Base-by-base conservation (phyloP, 768 basidiomycete genomes). In the Mycena rosella region DNA sequence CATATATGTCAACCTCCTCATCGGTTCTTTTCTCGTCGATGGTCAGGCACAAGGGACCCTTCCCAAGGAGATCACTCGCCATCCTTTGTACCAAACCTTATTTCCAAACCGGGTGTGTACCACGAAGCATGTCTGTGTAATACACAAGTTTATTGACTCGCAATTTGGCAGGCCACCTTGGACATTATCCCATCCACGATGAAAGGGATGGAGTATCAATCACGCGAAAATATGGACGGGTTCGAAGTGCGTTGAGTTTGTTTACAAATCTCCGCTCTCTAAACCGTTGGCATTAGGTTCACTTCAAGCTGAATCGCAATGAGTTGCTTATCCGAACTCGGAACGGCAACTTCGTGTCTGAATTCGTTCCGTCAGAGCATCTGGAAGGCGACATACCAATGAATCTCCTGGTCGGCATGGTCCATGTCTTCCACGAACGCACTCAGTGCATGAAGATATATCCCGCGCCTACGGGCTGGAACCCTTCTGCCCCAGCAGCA, bases 1-100 rank as follows among this genome's bases (percentile, higher is more conserved):
- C 22, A 75, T 86, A 8, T 77, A 80, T 53, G 73, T 84, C 22
- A 80, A 88, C 60, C 36, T 87, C 1, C 65, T 86, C 3, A 70
- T 77, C 20, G 85, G 85, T 15, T 54, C 71, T 26, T 73, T 87
- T 1, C 75, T 86, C 20, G 75, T 87, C 13, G 72, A 82, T 14
- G 85, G 85, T 9, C 78, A 78, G 62, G 76, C 80, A 1, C 61
- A 83, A 11, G 80, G 82, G 20, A 78, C 76, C 26, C 77, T 87
- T 17, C 82, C 85, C 0, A 30, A 45, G 10, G 63, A 68, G 0
- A 82, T 86, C 30, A 45, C 72, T 2, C 52, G 27, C 0, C 78
- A 85, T 68, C 32, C 75, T 1, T 70, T 75, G 2, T 86, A 49
- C 29, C 32, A 27, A 9, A 3, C 38, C 3, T 17, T 67, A 7